Base-by-base conservation (phyloP, 495 filamentous ascomycete genomes). In the Lindgomyces ingoldianus region DNA sequence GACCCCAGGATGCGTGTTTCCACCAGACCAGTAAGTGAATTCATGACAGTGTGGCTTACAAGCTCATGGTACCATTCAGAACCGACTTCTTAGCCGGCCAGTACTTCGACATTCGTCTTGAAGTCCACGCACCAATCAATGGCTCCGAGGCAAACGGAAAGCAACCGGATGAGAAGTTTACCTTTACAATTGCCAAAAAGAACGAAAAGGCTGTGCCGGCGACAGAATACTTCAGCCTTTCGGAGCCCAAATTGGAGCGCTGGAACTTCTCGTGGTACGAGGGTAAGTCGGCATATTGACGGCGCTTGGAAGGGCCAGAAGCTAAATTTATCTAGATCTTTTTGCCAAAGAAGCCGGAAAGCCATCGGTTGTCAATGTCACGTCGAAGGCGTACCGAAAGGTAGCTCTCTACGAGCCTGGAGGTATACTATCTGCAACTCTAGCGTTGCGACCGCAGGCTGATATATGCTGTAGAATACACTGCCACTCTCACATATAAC, bases 251-350 rank as follows among this genome's bases (percentile, higher is more conserved):
- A 65, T 74, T 91, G 0, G 88, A 91, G 78, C 80, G 72, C 47
- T 91, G 88, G 88, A 81, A 84, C 48, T 90, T 90, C 73, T 79
- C 75, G 1, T 89, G 87, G 87, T 89, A 79, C 65, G 87, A 90
- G 74, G 81, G 80, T 82, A 73, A 48, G 74, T 54, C 22, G 36
- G 10, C 4, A 18, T 3, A 18, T 22, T 11, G 12, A 2, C 19
- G 18, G 8, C 9, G 18, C 12, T 1, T 24, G 2, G 12, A 24
- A 36, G 9, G 1, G 18, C 3, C 45, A 30, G 21, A 8, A 24
- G 41, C 39, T 58, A 4, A 27, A 44, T 14, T 29, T 6, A 18
- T 18, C 8, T 53, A 81, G 88, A 91, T 67, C 79, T 89, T 4
- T 91, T 90, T 64, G 88, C 88, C 25, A 59, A 80, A 65, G 88